Base-by-base conservation (phyloP, 2,329 filamentous ascomycete genomes). In the Pestalotiopsis sp. region DNA sequence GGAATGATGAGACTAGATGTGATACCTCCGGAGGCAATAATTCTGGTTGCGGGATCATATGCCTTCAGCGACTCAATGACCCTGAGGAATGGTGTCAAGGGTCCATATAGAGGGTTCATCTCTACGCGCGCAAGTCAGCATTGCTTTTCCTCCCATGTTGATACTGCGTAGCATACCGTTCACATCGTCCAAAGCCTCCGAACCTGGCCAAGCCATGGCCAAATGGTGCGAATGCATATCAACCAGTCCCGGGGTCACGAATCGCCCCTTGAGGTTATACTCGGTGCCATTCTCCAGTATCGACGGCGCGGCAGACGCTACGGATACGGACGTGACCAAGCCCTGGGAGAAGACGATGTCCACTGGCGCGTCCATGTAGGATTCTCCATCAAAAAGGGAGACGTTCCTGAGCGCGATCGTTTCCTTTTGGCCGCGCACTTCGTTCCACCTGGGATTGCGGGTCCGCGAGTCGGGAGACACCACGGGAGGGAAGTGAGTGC, bases 171-270 rank as follows among this genome's bases (percentile, higher is more conserved):
- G 25, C 52, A 20, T 67, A 61, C 69, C 70, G 66, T 83, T 83
- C 14, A 67, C 73, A 70, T 84, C 83, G 11, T 4, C 73, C 73
- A 5, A 72, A 78, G 13, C 75, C 73, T n/a, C 62, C 2, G 79
- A 68, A 14, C 68, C 45, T 0, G 82, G 83, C 79, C 80, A 83
- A 20, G 74, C 45, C 9, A 69, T 68, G 1, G 78, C 61, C 25
- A 80, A 73, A 69, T 83, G 80, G 72, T 84, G 83, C 2, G 82
- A 83, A 72, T 85, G 83, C 78, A 84, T 80, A 70, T 84, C 83
- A 1, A 85, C 78, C 4, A 85, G 72, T 1, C 83, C 83, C 0
- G 82, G 82, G 0, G 82, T 84, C 31, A 84, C 80, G 70, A 79
- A 80, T 63, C 77, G 77, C 5, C 83, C 81, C 38, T 74, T 70